These are phyloP conservation scores for Allantophomopsis lycopodina DNA, from an alignment of 2,329 filamentous ascomycete genomes.

Conservation along the genomic window DNA sequence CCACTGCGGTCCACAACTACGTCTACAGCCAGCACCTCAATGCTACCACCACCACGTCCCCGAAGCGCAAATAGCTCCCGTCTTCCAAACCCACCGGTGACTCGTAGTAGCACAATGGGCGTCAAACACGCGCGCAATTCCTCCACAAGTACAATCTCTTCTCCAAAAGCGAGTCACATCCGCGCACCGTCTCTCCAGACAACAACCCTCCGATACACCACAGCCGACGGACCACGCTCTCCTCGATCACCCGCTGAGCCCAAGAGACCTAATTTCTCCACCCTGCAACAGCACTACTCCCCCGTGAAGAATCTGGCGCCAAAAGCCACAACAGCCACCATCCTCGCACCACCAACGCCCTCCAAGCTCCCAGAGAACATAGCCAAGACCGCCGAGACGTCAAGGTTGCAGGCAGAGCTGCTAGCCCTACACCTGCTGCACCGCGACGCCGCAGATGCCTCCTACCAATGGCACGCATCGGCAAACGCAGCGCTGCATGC, in stretches of 20 bases:
- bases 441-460: conserved; percentile 30
- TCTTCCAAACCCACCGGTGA: no score
- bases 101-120: no score
- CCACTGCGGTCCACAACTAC: no score
- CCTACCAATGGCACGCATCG: conserved; percentile 38
- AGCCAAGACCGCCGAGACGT: conserved; percentile 41
- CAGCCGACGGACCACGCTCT: not conserved
- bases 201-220: not conserved
- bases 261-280: conserved; percentile 31
- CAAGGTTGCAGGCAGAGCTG: conserved; percentile 47
- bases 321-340: conserved; percentile 45
- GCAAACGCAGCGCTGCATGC: conserved; percentile 32
- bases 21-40: no score
- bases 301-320: conserved; percentile 46
- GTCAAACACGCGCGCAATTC: no score
- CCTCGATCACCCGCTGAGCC: no score
- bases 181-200: no score
- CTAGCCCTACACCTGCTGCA: conserved; percentile 53
- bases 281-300: conserved; percentile 53
- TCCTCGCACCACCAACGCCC: conserved; percentile 45
- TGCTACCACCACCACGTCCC: no score
- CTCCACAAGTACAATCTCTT: no score
- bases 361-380: conserved; percentile 47
- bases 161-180: no score
- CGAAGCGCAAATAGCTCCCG: no score